A percentile compares a stretch with the other conserved stretches of the same genome.
phyloP scores from a whole-genome alignment of 768 basidiomycete genomes.

The Mycena albidolilacea region DNA sequence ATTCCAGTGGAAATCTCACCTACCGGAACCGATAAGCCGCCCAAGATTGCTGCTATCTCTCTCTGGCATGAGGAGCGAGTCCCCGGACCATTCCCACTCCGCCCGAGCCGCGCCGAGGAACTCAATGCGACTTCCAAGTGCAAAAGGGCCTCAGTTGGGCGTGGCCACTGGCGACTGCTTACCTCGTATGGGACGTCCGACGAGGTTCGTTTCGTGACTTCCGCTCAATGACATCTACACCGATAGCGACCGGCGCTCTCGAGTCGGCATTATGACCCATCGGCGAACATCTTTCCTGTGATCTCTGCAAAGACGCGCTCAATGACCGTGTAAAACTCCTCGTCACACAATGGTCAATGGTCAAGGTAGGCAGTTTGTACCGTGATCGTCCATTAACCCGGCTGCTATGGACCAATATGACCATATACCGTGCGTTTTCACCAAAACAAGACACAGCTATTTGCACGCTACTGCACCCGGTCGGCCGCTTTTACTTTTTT shows the following conservation, averaged over 20 bases:
- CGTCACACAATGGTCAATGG: background rate
- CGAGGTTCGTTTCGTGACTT: background rate
- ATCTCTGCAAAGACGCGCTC: background rate
- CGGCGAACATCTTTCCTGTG: background rate
- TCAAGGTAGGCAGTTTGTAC: background rate
- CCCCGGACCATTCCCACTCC: too few species aligned
- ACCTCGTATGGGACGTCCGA: conserved; percentile 6
- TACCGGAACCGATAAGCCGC: too few species aligned
- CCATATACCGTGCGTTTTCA: too few species aligned
- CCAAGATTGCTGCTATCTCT: too few species aligned
- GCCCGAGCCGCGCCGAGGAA: too few species aligned
- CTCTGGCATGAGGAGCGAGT: too few species aligned
- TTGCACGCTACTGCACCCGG: too few species aligned
- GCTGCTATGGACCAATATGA: too few species aligned
- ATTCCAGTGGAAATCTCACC: too few species aligned
- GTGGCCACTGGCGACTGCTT: background rate
- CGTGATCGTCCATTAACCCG: too few species aligned
- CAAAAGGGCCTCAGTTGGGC: background rate
- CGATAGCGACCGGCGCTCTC: background rate
- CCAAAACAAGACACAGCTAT: too few species aligned
- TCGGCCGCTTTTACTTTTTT: too few species aligned
- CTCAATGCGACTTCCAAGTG: background rate
- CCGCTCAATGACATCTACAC: background rate
- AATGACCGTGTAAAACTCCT: background rate
- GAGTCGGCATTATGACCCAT: background rate